Evolutionary conservation across 768 basidiomycete genomes (phyloP), one percentile per base, ranked within the genome.

Genomic region (Podaxis mareebaensis): DNA sequence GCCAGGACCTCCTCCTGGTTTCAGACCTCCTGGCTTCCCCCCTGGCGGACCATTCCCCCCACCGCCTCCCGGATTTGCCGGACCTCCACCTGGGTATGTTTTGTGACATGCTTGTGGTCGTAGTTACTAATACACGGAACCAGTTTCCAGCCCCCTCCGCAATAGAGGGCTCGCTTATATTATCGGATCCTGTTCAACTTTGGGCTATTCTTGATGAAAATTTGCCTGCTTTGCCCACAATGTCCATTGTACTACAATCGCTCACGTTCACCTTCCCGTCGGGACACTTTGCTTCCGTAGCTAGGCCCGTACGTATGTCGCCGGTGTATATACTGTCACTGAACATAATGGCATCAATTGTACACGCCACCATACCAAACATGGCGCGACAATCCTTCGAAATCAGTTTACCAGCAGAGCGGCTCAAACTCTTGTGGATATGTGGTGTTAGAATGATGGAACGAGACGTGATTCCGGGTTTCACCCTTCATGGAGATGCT

Each of bases 1-100:
- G 92, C 86, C 90, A 28, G 92, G 91, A 12, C 87, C 91, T 39
- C 93, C 93, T 46, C 92, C 92, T 53, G 92, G 92, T 60, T 93
- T 93, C 81, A 81, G 89, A 57, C 91, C 92, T 26, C 91, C 90
- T 56, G 91, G 92, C 52, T 91, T 92, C 81, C 91, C 91, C 59
- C 88, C 88, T 26, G 89, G 90, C 57, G 88, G 89, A 83, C 85
- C 88, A 13, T 91, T 91, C 78, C 84, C 86, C 58, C 90, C 92
- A 49, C 91, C 92, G 48, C 91, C 92, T 51, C 89, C 91, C 58
- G 91, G 91, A 11, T 92, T 93, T 73, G 84, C 79, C 65, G 90
- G 88, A 2, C 90, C 91, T 67, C 92, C 93, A 63, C 91, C 93
- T 68, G 92, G 93, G 93, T 95, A 77, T 74, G 84, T 71, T 36